Evolutionary conservation across 2,329 filamentous ascomycete species (phyloP).

Genomic region (Colletotrichum gloeosporioides): DNA sequence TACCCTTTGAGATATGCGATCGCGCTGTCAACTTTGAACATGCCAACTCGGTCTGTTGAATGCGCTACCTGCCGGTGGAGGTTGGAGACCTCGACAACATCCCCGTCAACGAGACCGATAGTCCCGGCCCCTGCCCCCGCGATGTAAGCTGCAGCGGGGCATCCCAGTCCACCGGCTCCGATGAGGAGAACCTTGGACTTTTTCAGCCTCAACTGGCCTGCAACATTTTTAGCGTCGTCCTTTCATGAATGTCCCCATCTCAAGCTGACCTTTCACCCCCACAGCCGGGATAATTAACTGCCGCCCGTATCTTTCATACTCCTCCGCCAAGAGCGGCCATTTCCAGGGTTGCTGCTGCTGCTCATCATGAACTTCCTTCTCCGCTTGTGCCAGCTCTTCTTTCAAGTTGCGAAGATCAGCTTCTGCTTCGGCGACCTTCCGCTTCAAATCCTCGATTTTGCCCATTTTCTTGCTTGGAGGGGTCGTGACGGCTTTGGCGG

Average conservation of each 20-base stretch:
- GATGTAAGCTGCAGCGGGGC: conserved; percentile 90
- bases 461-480: conserved; percentile 36
- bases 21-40: conserved; percentile 82
- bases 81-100: conserved; percentile 87
- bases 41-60: conserved; percentile 71
- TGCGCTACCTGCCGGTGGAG: conserved; percentile 92
- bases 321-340: conserved; percentile 74
- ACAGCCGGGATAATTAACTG: conserved; percentile 89
- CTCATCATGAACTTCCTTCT: conserved; percentile 29
- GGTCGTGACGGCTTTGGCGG: neutral
- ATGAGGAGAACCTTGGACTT: conserved; percentile 77
- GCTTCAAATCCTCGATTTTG: conserved; percentile 44
- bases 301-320: conserved; percentile 87
- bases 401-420: conserved; percentile 51
- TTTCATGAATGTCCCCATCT: accelerated
- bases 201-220: conserved; percentile 79
- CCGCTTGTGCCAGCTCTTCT: conserved; percentile 47
- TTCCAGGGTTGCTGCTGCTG: conserved; percentile 38
- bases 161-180: conserved; percentile 88
- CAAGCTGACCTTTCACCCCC: conserved; percentile 69
- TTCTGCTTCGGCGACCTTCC: conserved; percentile 54
- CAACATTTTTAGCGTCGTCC: neutral
- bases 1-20: conserved; percentile 63
- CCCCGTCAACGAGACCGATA: conserved; percentile 85
- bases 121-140: conserved; percentile 87